Percentiles rank a stretch among this genome's conserved stretches.
These are phyloP conservation scores for Xylogone sp. DNA, from an alignment of 2,329 filamentous ascomycete species.

Conservation along the genomic window DNA sequence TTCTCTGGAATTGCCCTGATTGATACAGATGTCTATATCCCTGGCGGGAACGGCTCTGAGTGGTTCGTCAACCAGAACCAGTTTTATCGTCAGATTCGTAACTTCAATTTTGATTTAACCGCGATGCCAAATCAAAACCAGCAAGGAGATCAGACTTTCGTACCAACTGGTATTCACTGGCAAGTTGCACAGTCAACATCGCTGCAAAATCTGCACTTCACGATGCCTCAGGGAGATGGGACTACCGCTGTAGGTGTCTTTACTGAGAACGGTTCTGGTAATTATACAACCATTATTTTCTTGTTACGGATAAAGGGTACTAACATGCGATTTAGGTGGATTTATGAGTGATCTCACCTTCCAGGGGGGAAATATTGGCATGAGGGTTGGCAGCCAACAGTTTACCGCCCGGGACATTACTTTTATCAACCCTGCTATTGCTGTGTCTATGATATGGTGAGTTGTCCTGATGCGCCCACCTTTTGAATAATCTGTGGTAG, in stretches of 20 bases:
- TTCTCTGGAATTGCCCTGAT: constrained; percentile 83
- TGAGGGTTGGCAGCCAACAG: constrained; percentile 62
- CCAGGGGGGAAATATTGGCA: constrained; percentile 57
- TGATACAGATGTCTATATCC: constrained; percentile 46
- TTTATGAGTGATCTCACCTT: constrained; percentile 55
- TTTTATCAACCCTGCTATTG: constrained; percentile 36
- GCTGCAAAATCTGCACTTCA: constrained; percentile 50
- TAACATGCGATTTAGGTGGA: too few species aligned
- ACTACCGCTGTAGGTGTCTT: constrained; percentile 53
- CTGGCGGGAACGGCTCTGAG: neutral
- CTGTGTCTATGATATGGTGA: constrained; percentile 51
- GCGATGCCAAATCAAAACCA: neutral
- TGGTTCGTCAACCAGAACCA: neutral
- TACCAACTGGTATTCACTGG: constrained; percentile 55
- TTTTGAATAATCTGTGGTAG: too few species aligned
- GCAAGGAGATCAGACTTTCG: too few species aligned
- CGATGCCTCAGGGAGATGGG: constrained; percentile 27
- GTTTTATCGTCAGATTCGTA: constrained; percentile 42
- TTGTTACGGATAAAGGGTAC: too few species aligned
- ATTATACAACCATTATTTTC: too few species aligned
- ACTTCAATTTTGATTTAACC: constrained; percentile 56
- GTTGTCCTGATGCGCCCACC: too few species aligned
- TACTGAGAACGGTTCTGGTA: constrained; percentile 48
- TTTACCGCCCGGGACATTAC: constrained; percentile 55
- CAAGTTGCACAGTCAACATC: constrained; percentile 49